A percentile compares a stretch with the other conserved stretches of the same genome.
phyloP scores from a whole-genome alignment of 768 basidiomycete species.

The Russula olivacea region DNA sequence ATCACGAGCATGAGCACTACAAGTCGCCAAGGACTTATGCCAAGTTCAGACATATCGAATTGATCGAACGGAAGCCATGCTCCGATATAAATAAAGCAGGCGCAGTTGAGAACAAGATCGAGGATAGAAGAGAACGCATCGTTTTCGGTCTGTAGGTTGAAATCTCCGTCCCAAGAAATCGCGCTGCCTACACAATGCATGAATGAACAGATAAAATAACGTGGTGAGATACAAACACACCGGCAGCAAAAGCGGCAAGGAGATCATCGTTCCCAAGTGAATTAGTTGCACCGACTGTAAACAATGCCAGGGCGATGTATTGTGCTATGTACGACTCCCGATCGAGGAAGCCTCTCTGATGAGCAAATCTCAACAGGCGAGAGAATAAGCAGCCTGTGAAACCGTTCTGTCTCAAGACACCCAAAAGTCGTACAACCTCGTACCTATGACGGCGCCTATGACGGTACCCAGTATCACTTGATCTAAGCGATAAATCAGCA shows the following conservation, averaged over 20 bases:
- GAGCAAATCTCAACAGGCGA: slow-evolving; percentile 64
- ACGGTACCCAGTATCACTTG: slow-evolving; percentile 71
- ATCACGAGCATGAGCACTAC: slow-evolving; percentile 61
- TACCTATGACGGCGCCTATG: slow-evolving; percentile 55
- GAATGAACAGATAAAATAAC: background rate
- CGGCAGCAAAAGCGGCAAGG: slow-evolving; percentile 81
- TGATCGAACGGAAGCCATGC: slow-evolving; percentile 73
- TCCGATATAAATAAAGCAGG: slow-evolving; percentile 78
- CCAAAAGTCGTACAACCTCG: background rate
- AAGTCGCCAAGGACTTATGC: slow-evolving; percentile 66
- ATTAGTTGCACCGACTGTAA: slow-evolving; percentile 73
- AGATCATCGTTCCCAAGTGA: slow-evolving; percentile 84
- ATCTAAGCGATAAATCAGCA: slow-evolving; percentile 39
- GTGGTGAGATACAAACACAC: slow-evolving; percentile 32
- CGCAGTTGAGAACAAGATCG: slow-evolving; percentile 79
- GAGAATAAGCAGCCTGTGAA: slow-evolving; percentile 58
- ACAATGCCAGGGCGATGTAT: slow-evolving; percentile 64
- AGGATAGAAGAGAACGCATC: slow-evolving; percentile 88
- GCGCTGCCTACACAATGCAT: slow-evolving; percentile 62
- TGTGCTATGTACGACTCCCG: slow-evolving; percentile 86
- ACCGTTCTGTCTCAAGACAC: background rate
- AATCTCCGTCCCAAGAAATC: slow-evolving; percentile 87
- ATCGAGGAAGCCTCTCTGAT: slow-evolving; percentile 59
- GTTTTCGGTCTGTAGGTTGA: slow-evolving; percentile 73
- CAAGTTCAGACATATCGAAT: slow-evolving; percentile 52